Evolutionary conservation across 257 asterid species (phyloP), one percentile per base, ranked within the genome.

Genomic region (Solanum phureja): DNA sequence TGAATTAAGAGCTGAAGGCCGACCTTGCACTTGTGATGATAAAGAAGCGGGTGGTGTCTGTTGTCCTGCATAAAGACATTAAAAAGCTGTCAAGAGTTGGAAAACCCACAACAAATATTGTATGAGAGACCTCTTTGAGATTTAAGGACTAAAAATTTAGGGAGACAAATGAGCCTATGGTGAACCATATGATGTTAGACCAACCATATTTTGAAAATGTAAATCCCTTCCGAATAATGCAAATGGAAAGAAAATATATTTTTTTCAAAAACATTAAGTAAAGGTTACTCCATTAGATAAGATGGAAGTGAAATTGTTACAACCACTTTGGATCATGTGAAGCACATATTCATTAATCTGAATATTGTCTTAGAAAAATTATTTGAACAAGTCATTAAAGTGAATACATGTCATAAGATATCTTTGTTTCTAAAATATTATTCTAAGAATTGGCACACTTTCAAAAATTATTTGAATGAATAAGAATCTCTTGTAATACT

Each of bases 41-140:
- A 85, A 14, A 38, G 77, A 40, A 52, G 83, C 12, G 3, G 60
- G 83, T 4, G 40, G 31, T 18, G 85, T 44, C 27, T 82, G 86
- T 64, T 82, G 86, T 31, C 93, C 21, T 93, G 94, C 49, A 74
- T 10, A 74, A 21, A 35, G 49, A 35, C 19, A 35, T 37, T 35
- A 35, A 74, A 35, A 18, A 19, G 4, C 42, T 73, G 31, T 4
- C 3, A 34, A 9, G 31, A 21, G 18, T 74, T 0, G 3, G 3
- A 35, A 35, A 74, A 19, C 3, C 49, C 52, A 35, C 82, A 74
- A 5, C 52, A 35, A 37, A 74, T 74, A 21, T 21, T 74, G 83
- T 6, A 74, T 11, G 19, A 35, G 29, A 19, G 83, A 74, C 33
- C 52, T 5, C 10, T 74, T 74, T 35, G 11, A 4, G 31, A 74